Base-by-base conservation (phyloP, 2,329 filamentous ascomycete species). In the Cordyceps militaris region DNA sequence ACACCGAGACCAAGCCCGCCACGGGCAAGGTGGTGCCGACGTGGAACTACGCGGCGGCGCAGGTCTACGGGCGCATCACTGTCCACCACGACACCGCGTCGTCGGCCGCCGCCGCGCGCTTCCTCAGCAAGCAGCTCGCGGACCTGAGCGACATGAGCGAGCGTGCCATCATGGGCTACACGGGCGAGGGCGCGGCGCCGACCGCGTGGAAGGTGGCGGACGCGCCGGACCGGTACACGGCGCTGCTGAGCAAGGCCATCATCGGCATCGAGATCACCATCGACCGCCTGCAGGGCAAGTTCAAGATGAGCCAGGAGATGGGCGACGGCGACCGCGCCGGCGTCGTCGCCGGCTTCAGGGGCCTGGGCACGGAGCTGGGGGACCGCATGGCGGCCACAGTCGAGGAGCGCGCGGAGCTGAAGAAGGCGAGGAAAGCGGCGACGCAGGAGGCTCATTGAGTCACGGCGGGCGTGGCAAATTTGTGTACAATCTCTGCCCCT, bases 21-120 rank as follows among this genome's bases (percentile, higher is more conserved):
- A 84, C 79, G 0, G 85, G 78, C 11, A 88, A 88, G 63, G 85
- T 87, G 0, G 85, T 86, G 5, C 84, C 84, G 0, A 89, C 85
- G 0, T 88, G 85, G 86, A 84, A 89, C 67, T 89, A 88, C 63
- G 74, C 82, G 0, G 83, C 85, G 0, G 84, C 78, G 0, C 83
- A 88, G 68, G 82, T 75, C 0, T 87, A 87, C 62, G 85, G 85
- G 1, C 75, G 68, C 1, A 79, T 80, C 1, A 79, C 61, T 0
- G 69, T 87, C 4, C 81, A 77, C 61, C 78, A 71, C 58, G 79
- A 87, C 57, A 64, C 76, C 6, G 74, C 74, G 47, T 66, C 74
- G 0, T 66, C 74, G 0, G 63, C 70, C 0, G 73, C 76, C 23
- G 80, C 81, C 0, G 64, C 66, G 0, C 59, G 61, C 0, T 87